Evolutionary conservation across 1,284 basidiomycete species (phyloP), one percentile per base, ranked within the genome.

Genomic region (Filobasidium uniguttulatum): DNA sequence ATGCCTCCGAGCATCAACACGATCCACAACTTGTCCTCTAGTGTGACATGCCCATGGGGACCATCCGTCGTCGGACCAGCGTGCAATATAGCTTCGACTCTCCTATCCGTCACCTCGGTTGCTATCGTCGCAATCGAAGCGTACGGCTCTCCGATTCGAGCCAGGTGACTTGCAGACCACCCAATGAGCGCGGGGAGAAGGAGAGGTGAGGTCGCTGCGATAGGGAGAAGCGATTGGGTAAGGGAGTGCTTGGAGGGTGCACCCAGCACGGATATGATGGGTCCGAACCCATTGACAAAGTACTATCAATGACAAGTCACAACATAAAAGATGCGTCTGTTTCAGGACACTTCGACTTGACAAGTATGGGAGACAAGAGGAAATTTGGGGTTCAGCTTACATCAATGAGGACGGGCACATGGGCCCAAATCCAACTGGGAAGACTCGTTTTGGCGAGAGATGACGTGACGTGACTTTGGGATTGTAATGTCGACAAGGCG

Each of bases 21-120:
- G 20, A 59, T 55, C 60, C 58, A 60, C 56, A 62, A 55, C 51
- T 58, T 56, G 49, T 62, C 58, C 48, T 62, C 60, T 33, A 52
- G 36, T 33, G 45, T 29, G 19, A 52, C 26, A 7, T 48, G 40
- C 35, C 28, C 33, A 17, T 51, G 48, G 15, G 57, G 52, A 28
- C 56, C 57, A 19, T 36, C 26, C 1, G 56, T 52, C 34, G 55
- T 44, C 20, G 56, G 56, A 9, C 55, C 49, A 35, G 54, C 50
- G 28, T 59, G 49, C 28, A 56, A 52, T 44, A 59, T 56, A 17
- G 57, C 48, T 48, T 60, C 58, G 35, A 57, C 26, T 33, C 30
- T 47, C 23, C 46, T 45, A 44, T 60, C 59, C 26, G 57, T 57
- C 20, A 58, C 59, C 34, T 60, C 58, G 17, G 59, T 57, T 10